A percentile compares a stretch with the other conserved stretches of the same genome.
phyloP scores from a whole-genome alignment of 169 alveolate species.

The Hepatocystis sp. region DNA sequence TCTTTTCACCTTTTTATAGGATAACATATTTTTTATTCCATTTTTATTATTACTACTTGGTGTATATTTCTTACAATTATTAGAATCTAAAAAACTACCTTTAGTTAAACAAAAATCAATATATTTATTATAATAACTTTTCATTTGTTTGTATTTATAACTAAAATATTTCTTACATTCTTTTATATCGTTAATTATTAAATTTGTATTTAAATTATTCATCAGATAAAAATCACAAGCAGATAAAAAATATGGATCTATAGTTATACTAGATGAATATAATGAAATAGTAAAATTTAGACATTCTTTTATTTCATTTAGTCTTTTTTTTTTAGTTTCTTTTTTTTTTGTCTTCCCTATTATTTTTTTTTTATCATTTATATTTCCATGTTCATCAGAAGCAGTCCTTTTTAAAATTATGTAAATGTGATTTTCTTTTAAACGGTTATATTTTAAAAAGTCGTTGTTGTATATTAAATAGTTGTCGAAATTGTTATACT shows the following conservation, averaged over 20 bases:
- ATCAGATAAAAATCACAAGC: constrained; percentile 31
- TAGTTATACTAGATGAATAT: constrained; percentile 35
- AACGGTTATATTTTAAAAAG: constrained; percentile 30
- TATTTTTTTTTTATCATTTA: background rate
- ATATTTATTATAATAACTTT: constrained; percentile 16
- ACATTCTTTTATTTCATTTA: too few relatives aligned
- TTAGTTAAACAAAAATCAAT: too few relatives aligned
- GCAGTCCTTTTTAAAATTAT: constrained; percentile 26
- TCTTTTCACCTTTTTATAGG: too few relatives aligned
- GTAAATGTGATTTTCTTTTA: constrained; percentile 52
- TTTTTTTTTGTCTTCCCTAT: constrained; percentile 9
- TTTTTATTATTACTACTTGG: too few relatives aligned
- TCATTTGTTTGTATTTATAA: constrained; percentile 18
- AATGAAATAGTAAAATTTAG: constrained; percentile 38
- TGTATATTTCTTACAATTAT: too few relatives aligned
- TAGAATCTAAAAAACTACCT: too few relatives aligned
- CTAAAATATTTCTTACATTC: constrained; percentile 38
- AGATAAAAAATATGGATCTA: constrained; percentile 66
- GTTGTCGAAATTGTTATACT: constrained; percentile 28
- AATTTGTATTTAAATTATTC: constrained; percentile 53
- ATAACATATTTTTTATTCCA: too few relatives aligned
- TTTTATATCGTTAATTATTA: constrained; percentile 40
- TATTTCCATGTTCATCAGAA: background rate
- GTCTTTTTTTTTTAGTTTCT: too few relatives aligned
- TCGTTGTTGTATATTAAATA: constrained; percentile 64